Percentiles rank a stretch among this genome's conserved stretches.
These are phyloP conservation scores for Phoma sp. DNA, from an alignment of 2,329 filamentous ascomycete genomes.

Conservation along the genomic window DNA sequence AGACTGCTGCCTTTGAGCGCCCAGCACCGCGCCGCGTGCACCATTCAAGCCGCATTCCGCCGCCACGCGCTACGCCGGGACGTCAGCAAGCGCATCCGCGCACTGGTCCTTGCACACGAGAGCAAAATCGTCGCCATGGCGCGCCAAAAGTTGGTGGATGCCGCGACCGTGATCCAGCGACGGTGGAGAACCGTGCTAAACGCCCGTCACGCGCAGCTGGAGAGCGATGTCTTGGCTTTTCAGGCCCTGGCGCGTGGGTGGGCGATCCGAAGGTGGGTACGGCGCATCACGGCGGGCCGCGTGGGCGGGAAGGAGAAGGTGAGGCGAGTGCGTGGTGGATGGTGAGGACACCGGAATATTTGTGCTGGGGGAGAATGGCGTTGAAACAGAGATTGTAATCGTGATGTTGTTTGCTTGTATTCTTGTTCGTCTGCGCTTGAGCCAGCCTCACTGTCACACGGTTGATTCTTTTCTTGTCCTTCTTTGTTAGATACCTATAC, in stretches of 20 bases:
- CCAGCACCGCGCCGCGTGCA: conserved; percentile 57
- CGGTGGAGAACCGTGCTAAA: conserved; percentile 52
- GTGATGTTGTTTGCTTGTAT: no score
- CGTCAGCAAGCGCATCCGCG: conserved; percentile 43
- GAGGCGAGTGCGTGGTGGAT: conserved; percentile 46
- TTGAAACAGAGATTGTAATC: no score
- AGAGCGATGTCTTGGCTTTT: conserved; percentile 49
- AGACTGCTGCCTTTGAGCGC: conserved; percentile 61
- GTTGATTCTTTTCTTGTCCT: no score
- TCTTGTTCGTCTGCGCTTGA: no score
- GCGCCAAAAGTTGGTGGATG: conserved; percentile 49
- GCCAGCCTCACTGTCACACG: no score
- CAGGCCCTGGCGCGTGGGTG: conserved; percentile 54
- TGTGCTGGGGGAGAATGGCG: not conserved
- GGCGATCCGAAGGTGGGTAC: conserved; percentile 43
- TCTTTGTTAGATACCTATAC: no score
- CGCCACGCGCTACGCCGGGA: conserved; percentile 35
- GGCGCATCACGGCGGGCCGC: conserved; percentile 34
- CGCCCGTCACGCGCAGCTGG: conserved; percentile 42
- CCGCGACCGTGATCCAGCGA: conserved; percentile 53
- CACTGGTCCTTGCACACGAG: conserved; percentile 53
- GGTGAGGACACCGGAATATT: conserved; percentile 25
- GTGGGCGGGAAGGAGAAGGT: conserved; percentile 43
- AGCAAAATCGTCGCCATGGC: conserved; percentile 57
- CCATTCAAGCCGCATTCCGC: conserved; percentile 62